A percentile compares a stretch with the other conserved stretches of the same genome.
Conservation (phyloP, 73 alveolate species). For the Symbiodinium natans region DNA sequence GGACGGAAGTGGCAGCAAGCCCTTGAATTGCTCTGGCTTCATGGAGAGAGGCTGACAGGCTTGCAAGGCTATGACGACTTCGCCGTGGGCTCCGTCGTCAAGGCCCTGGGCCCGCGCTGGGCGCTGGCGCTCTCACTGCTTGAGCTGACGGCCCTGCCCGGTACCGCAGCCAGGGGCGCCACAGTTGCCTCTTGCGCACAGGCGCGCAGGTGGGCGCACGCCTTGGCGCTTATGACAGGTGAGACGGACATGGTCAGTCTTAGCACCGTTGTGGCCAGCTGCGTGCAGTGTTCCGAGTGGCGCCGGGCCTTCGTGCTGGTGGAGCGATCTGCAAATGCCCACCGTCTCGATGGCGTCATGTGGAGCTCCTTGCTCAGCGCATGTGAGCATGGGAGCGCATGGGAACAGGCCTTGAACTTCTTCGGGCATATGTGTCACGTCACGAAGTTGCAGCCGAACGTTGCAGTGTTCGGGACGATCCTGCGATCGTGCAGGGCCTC, state of each 20-base stretch:
- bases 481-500: not conserved
- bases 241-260: not conserved
- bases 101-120: slow-evolving; percentile 1
- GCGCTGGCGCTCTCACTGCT: not conserved
- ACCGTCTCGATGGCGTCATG: not conserved
- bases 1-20: slow-evolving; percentile 14
- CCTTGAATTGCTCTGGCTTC: not conserved
- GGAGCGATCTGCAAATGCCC: not conserved
- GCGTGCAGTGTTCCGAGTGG: not conserved
- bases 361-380: not conserved
- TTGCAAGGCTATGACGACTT: not conserved
- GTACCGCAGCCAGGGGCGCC: not conserved
- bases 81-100: not conserved
- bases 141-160: not conserved
- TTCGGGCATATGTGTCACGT: not conserved
- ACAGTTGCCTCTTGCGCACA: not conserved
- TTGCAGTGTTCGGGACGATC: not conserved
- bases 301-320: not conserved
- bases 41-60: no score
- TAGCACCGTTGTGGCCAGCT: not conserved
- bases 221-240: not conserved
- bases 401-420: not conserved
- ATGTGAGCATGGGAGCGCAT: not conserved
- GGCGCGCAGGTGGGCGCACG: not conserved
- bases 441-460: not conserved